Conservation (phyloP, 169 alveolate species). For the Cryptosporidium baileyi region DNA sequence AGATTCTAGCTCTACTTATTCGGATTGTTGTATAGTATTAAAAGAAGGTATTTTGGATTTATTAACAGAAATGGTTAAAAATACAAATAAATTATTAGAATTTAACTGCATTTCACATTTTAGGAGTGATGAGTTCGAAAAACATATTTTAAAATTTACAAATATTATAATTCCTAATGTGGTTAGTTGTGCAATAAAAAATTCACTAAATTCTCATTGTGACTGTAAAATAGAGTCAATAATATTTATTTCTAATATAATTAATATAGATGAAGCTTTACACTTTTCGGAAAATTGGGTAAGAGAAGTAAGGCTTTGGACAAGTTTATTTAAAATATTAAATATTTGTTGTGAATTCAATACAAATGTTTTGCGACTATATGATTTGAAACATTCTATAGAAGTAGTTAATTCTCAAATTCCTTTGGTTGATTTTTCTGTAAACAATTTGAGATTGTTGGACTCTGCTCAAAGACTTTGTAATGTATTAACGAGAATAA, state of each 20-base stretch:
- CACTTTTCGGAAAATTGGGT: background rate
- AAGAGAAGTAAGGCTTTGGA: constrained; percentile 37
- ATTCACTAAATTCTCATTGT: constrained; percentile 6
- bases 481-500: background rate
- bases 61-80: constrained; percentile 9
- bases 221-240: constrained; percentile 38
- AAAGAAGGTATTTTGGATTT: constrained; percentile 7
- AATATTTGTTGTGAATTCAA: constrained; percentile 1
- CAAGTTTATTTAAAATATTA: constrained; percentile 3
- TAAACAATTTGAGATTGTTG: background rate
- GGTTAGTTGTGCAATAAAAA: constrained; percentile 7
- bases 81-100: background rate
- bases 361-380: background rate
- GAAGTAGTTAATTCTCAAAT: background rate
- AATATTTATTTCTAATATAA: background rate
- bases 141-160: background rate
- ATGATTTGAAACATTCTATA: background rate
- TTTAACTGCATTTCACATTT: background rate
- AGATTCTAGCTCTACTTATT: background rate
- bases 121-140: background rate
- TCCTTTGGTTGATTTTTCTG: constrained; percentile 8
- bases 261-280: background rate
- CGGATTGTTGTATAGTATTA: constrained; percentile 22
- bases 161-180: constrained; percentile 6
- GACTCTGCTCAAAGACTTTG: constrained; percentile 17